A percentile compares a stretch with the other conserved stretches of the same genome.
Conservation (phyloP, 257 asterid species). For the Solanum peruvianum region DNA sequence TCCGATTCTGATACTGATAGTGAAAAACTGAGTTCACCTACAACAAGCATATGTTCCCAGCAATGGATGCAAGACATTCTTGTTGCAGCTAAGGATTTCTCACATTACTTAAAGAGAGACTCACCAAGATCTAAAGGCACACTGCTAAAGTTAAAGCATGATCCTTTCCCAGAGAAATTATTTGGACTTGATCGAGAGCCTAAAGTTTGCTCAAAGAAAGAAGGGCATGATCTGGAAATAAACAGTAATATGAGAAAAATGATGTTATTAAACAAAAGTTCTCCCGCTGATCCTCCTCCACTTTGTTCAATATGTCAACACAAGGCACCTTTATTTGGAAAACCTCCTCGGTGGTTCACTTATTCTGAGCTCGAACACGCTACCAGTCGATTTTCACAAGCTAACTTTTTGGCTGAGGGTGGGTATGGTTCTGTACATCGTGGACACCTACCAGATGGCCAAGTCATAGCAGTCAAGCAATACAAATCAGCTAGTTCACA, state of each 20-base stretch:
- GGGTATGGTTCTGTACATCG: conserved; percentile 90
- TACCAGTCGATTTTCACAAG: conserved; percentile 53
- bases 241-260: conserved; percentile 46
- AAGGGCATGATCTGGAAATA: conserved; percentile 1
- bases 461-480: conserved; percentile 73
- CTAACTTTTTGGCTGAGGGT: conserved; percentile 83
- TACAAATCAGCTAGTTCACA: conserved; percentile 65
- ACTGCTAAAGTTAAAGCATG: conserved; percentile 14
- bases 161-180: neutral
- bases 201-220: conserved; percentile 5
- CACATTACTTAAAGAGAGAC: conserved; percentile 19
- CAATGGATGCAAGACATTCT: conserved; percentile 44
- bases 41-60: conserved; percentile 39
- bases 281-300: conserved; percentile 65
- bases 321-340: conserved; percentile 65
- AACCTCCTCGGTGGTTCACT: conserved; percentile 64
- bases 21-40: conserved; percentile 40
- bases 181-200: conserved; percentile 3
- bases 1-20: conserved; percentile 51
- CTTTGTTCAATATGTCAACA: conserved; percentile 74
- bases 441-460: conserved; percentile 62
- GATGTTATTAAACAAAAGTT: conserved; percentile 25
- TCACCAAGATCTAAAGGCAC: conserved; percentile 14
- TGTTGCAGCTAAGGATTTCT: conserved; percentile 35
- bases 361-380: conserved; percentile 66